Evolutionary conservation across 331 rosid species (phyloP), one percentile per base, ranked within the genome.

Genomic region (Cydonia oblonga): DNA sequence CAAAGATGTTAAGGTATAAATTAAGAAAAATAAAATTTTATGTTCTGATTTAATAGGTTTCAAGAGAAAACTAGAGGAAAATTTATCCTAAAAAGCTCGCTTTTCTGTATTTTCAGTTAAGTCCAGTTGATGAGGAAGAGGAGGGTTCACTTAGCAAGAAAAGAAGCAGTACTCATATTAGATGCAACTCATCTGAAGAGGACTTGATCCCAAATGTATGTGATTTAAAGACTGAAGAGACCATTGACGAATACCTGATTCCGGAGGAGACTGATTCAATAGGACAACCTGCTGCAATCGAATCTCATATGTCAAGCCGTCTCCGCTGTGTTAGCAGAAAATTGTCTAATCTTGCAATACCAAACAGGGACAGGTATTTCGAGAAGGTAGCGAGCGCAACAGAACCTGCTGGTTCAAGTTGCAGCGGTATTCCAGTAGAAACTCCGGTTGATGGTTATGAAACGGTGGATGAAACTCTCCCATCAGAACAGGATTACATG

Each of bases 181-280:
- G 97, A 86, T 83, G 72, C 85, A 76, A 79, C 84, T 95, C 99
- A 44, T 87, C 90, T 3, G 99, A 95, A n/a, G 97, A 91, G 63
- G 96, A 84, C 28, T 82, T 87, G 67, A 46, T 46, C 0, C 85
- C 81, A 72, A 87, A 76, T 77, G 75, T 83, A 64, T 77, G 73
- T 23, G 83, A 85, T 63, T 60, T 81, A 9, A 92, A 77, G 74
- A 38, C 70, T 32, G 90, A 80, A 76, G 87, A 77, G 68, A 75
- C 38, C 54, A 51, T 58, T 70, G 66, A 26, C 2, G 80, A 79
- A 82, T 86, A 62, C 42, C 69, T 68, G 44, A 35, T 18, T 60
- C 77, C 42, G 38, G 72, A 75, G 79, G 85, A 80, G 72, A 40
- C 42, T 53, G 77, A 65, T 60, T 75, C 75, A 73, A 56, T 59